Evolutionary conservation across 2,329 filamentous ascomycete species (phyloP).

Genomic region (Tolypocladium inflatum): DNA sequence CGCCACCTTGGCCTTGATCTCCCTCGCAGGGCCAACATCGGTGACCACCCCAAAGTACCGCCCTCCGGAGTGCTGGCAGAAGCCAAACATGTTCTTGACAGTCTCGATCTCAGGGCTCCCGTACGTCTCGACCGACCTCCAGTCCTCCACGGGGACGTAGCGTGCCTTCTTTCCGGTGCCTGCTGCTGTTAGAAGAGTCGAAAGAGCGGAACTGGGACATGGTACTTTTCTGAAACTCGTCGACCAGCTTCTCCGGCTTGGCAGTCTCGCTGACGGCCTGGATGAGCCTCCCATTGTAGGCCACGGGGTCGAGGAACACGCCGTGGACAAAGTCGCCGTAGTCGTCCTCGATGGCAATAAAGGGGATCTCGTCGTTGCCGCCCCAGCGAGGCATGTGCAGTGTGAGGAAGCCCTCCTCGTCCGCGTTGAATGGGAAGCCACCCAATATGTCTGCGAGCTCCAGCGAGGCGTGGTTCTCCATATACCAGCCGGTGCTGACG

Average conservation of each 20-base stretch:
- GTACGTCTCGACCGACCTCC: constrained; percentile 21
- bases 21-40: constrained; percentile 12
- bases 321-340: constrained; percentile 37
- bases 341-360: constrained; percentile 28
- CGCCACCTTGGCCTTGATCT: constrained; percentile 18
- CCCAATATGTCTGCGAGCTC: constrained; percentile 25
- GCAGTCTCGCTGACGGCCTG: constrained; percentile 24
- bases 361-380: constrained; percentile 24
- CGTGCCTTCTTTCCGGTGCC: constrained; percentile 22
- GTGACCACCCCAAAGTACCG: constrained; percentile 20
- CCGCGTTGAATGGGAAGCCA: constrained; percentile 26
- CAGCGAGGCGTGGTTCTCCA: constrained; percentile 28
- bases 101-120: constrained; percentile 22
- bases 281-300: constrained; percentile 23
- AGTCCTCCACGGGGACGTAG: constrained; percentile 18
- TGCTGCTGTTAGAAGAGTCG: constrained; percentile 7
- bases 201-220: too few relatives aligned
- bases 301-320: constrained; percentile 27
- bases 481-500: constrained; percentile 29
- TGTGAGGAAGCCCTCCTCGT: constrained; percentile 26
- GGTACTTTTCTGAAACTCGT: constrained; percentile 18
- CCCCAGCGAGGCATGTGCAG: constrained; percentile 27
- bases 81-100: constrained; percentile 25
- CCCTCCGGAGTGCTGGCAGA: constrained; percentile 22
- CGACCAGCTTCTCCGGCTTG: constrained; percentile 14